Evolutionary conservation across 2,329 filamentous ascomycete genomes (phyloP).

Genomic region (Aureobasidium subglaciale): DNA sequence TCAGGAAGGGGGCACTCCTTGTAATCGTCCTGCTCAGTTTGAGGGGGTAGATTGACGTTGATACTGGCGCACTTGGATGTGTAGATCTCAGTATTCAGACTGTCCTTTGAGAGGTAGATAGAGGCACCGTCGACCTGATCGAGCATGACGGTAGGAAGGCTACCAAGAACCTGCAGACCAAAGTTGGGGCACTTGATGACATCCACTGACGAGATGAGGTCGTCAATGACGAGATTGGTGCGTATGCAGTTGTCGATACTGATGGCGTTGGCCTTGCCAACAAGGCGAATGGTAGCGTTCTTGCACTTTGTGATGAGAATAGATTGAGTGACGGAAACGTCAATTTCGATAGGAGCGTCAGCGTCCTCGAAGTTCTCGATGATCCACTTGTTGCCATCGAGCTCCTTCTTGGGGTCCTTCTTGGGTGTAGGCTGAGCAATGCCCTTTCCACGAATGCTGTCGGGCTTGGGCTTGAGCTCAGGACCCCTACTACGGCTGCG

Average conservation of each 20-base stretch:
- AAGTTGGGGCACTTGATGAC: conserved; percentile 95
- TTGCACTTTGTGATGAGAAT: conserved; percentile 88
- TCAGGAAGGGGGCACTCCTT: conserved; percentile 81
- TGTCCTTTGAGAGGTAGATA: conserved; percentile 78
- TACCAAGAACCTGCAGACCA: conserved; percentile 72
- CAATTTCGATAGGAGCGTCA: conserved; percentile 67
- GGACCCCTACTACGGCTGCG: conserved; percentile 81
- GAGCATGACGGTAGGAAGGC: conserved; percentile 77
- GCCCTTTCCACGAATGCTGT: conserved; percentile 41
- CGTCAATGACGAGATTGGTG: conserved; percentile 80
- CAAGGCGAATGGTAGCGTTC: conserved; percentile 81
- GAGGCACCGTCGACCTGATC: conserved; percentile 90
- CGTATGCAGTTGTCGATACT: conserved; percentile 85
- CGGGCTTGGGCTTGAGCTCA: conserved; percentile 55
- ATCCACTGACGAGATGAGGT: conserved; percentile 82
- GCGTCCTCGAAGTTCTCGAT: conserved; percentile 88
- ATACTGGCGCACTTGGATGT: conserved; percentile 81
- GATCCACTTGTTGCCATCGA: conserved; percentile 76
- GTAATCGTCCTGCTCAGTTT: conserved; percentile 67
- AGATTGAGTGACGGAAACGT: conserved; percentile 76
- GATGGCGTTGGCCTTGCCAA: conserved; percentile 94
- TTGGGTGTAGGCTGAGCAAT: conserved; percentile 19
- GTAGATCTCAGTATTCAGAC: conserved; percentile 71
- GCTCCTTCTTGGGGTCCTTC: conserved; percentile 37
- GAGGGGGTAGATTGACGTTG: conserved; percentile 76